Conservation (phyloP, 2,329 filamentous ascomycete genomes). For the Fusarium denticulatum region DNA sequence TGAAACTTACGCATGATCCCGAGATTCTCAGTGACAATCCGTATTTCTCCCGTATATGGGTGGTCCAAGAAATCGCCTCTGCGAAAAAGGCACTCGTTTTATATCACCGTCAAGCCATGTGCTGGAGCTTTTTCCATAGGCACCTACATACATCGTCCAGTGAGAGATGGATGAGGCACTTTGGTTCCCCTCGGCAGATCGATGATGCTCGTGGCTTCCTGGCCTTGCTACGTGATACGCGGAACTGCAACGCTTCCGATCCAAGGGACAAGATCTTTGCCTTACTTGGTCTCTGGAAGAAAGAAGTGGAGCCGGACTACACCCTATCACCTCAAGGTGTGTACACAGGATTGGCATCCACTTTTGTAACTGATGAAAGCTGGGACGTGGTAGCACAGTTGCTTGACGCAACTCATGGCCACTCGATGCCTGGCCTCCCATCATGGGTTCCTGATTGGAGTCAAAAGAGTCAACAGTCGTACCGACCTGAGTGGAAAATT, state of each 20-base stretch:
- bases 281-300: not conserved
- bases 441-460: constrained; percentile 3
- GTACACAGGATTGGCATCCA: not conserved
- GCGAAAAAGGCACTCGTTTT: not conserved
- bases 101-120: not conserved
- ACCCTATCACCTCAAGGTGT: not conserved
- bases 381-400: not conserved
- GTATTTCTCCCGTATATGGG: constrained; percentile 4
- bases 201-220: not conserved
- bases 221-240: not conserved
- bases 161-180: not conserved
- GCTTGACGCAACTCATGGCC: too few relatives aligned
- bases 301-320: fast-evolving
- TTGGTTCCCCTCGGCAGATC: not conserved
- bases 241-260: not conserved
- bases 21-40: not conserved
- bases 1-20: not conserved
- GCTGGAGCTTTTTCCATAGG: not conserved
- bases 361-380: fast-evolving
- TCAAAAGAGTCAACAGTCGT: not conserved
- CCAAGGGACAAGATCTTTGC: constrained; percentile 5
- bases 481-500: not conserved
- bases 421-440: not conserved
- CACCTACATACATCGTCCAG: fast-evolving
- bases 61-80: not conserved